Conservation (phyloP, 139 green algal genomes). For the Deuterostichococcus epilithicus region DNA sequence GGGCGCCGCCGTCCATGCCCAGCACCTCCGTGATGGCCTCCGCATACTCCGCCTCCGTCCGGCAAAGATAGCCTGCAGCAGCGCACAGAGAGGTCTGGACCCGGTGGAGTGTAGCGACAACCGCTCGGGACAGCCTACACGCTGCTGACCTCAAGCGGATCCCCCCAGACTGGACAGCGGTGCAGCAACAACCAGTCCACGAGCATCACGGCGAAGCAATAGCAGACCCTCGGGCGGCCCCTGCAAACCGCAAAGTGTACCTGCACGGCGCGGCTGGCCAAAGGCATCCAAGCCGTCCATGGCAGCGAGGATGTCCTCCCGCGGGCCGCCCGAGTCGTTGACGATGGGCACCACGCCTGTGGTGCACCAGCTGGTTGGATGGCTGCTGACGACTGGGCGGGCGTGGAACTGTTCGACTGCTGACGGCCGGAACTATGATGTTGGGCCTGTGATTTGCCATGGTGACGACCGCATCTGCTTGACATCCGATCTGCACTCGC, state of each 20-base stretch:
- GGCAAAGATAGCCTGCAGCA: conserved; percentile 65
- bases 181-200: too few species aligned
- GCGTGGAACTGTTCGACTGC: too few species aligned
- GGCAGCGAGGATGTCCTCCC: conserved; percentile 64
- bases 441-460: neutral
- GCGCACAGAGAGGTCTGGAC: too few species aligned
- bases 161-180: neutral
- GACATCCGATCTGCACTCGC: too few species aligned
- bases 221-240: too few species aligned
- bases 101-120: too few species aligned
- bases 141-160: neutral
- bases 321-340: conserved; percentile 77
- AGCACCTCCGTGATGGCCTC: conserved; percentile 70
- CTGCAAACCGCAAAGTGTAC: too few species aligned
- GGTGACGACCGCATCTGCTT: too few species aligned
- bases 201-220: too few species aligned
- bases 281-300: neutral
- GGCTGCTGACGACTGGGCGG: too few species aligned
- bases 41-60: conserved; percentile 62
- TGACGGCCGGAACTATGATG: neutral
- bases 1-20: conserved; percentile 60
- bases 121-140: too few species aligned
- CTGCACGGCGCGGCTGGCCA: neutral
- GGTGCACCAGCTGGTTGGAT: too few species aligned
- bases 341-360: conserved; percentile 82